phyloP scores from a whole-genome alignment of 768 basidiomycete genomes.

The Agrocybe chaxingu region DNA sequence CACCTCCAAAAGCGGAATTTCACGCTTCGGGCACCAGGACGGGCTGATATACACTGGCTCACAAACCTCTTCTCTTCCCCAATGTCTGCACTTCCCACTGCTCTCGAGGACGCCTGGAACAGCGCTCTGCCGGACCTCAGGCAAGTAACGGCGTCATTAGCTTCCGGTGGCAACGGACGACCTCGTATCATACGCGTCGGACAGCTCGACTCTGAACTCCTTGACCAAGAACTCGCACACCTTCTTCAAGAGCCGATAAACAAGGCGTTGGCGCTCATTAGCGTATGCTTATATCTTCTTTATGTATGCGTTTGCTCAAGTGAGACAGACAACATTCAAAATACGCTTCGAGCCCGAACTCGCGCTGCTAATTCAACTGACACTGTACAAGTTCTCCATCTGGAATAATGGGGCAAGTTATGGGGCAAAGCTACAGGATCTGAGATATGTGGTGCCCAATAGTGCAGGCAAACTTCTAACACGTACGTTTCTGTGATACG shows the following conservation, averaged over 20 bases:
- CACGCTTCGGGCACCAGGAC: conserved; percentile 6
- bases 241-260: conserved; percentile 80
- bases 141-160: conserved; percentile 41
- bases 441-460: conserved; percentile 50
- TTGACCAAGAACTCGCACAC: conserved; percentile 84
- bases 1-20: conserved; percentile 6
- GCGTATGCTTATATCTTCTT: conserved; percentile 41
- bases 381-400: conserved; percentile 78
- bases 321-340: conserved; percentile 50
- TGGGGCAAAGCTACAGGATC: conserved; percentile 78
- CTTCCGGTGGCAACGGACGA: conserved; percentile 20
- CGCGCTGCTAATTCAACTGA: conserved; percentile 61
- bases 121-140: conserved; percentile 52
- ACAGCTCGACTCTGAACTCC: conserved; percentile 86
- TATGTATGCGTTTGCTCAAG: conserved; percentile 9
- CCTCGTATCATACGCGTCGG: conserved; percentile 75
- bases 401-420: conserved; percentile 82
- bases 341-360: conserved; percentile 74
- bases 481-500: conserved; percentile 29
- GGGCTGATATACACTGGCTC: neutral
- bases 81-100: conserved; percentile 10
- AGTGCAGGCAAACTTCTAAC: conserved; percentile 20
- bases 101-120: conserved; percentile 67
- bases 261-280: conserved; percentile 64
- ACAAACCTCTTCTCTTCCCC: neutral